Conservation (phyloP, 345 rosid species). For the Eucalyptus sideroxylon region DNA sequence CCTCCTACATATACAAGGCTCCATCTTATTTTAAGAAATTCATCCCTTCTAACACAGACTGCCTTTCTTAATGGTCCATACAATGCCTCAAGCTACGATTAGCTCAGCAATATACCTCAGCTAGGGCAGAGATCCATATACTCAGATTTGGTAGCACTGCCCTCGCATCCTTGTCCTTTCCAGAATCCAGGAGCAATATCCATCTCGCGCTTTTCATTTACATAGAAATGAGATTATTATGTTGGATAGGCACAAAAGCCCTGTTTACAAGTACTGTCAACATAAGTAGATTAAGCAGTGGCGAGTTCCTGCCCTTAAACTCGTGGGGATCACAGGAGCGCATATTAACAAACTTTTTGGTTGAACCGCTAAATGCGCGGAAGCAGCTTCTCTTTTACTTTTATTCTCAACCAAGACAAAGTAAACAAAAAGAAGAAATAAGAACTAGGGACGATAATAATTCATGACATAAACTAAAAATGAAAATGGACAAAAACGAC, state of each 20-base stretch:
- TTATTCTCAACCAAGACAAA: background rate
- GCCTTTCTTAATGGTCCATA: background rate
- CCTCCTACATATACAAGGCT: background rate
- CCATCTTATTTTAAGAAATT: background rate
- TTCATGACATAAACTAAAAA: background rate
- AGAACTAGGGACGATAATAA: background rate
- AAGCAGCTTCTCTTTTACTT: background rate
- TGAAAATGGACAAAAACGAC: background rate
- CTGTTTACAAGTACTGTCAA: background rate
- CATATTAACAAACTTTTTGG: background rate
- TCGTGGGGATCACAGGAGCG: background rate
- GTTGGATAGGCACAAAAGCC: background rate
- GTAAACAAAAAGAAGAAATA: background rate
- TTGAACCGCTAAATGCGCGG: background rate
- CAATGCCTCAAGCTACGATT: background rate
- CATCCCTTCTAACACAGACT: background rate
- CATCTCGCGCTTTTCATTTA: background rate
- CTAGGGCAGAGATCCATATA: background rate
- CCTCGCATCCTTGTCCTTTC: background rate
- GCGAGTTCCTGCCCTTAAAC: background rate
- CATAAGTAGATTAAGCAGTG: background rate
- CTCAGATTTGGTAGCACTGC: background rate
- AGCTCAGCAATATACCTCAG: background rate
- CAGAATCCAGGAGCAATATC: background rate
- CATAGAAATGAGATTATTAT: background rate